phyloP scores from a whole-genome alignment of 495 filamentous ascomycete species.

The Astrothelium macrocarpum region DNA sequence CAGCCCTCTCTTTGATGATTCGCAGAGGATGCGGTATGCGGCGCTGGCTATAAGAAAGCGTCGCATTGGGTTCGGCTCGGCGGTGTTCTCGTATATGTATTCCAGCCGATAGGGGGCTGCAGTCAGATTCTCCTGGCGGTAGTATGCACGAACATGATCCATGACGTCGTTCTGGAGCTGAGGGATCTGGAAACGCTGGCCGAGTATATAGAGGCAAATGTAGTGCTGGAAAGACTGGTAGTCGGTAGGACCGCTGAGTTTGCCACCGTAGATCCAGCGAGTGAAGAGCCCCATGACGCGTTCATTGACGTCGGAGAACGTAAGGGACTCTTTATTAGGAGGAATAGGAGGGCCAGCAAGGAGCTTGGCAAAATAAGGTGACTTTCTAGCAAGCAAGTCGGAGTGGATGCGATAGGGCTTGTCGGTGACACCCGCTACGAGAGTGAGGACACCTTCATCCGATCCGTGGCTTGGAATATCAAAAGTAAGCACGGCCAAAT shows the following conservation, averaged over 20 bases:
- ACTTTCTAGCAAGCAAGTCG: constrained; percentile 10
- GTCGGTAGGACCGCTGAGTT: constrained; percentile 20
- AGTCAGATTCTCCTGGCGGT: constrained; percentile 21
- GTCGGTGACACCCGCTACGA: background rate
- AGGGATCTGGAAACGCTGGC: constrained; percentile 14
- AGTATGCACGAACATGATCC: constrained; percentile 25
- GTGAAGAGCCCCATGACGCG: constrained; percentile 19
- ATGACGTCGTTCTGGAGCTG: constrained; percentile 23
- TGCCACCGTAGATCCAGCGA: constrained; percentile 16
- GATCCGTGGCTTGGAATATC: background rate
- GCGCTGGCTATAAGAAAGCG: constrained; percentile 23
- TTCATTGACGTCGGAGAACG: constrained; percentile 24
- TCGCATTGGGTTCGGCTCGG: constrained; percentile 15
- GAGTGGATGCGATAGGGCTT: constrained; percentile 18
- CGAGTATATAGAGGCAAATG: constrained; percentile 24
- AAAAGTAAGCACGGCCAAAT: background rate
- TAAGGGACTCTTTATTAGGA: constrained; percentile 14
- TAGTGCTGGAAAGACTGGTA: constrained; percentile 25
- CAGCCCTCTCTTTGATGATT: constrained; percentile 4
- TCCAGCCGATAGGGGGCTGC: constrained; percentile 26
- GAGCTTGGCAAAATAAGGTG: constrained; percentile 22
- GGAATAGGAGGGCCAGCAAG: constrained; percentile 6
- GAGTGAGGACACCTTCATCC: background rate
- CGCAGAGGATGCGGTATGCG: constrained; percentile 20
- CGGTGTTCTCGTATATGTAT: constrained; percentile 24